A percentile compares a stretch with the other conserved stretches of the same genome.
These are phyloP conservation scores for Candida sonorensis DNA, from an alignment of 805 yeast genomes.

Conservation along the genomic window DNA sequence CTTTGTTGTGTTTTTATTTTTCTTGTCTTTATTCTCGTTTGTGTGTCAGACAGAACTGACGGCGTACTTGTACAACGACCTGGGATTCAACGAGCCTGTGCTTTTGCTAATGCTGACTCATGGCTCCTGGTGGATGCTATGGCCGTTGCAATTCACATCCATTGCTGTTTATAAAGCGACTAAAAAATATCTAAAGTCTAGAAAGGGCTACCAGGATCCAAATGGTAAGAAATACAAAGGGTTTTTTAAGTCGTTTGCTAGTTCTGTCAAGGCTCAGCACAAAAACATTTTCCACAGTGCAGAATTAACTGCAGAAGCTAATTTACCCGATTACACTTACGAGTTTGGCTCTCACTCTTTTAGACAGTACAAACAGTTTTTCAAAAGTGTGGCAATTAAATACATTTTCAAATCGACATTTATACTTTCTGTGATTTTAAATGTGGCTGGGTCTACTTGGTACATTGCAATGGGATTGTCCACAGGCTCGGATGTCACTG, in stretches of 20 bases:
- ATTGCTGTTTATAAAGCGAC: slow-evolving; percentile 42
- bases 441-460: slow-evolving; percentile 79
- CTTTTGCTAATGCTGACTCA: slow-evolving; percentile 64
- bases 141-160: slow-evolving; percentile 58
- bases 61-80: slow-evolving; percentile 50
- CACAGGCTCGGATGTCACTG: slow-evolving; percentile 81
- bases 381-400: slow-evolving; percentile 37
- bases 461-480: slow-evolving; percentile 76
- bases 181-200: slow-evolving; percentile 18
- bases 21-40: slow-evolving; percentile 50
- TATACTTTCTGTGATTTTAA: slow-evolving; percentile 49
- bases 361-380: slow-evolving; percentile 26
- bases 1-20: slow-evolving; percentile 40
- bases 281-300: slow-evolving; percentile 33
- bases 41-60: slow-evolving; percentile 79
- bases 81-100: slow-evolving; percentile 63
- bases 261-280: slow-evolving; percentile 37
- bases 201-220: slow-evolving; percentile 13
- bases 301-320: slow-evolving; percentile 25
- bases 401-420: slow-evolving; percentile 40
- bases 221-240: slow-evolving; percentile 27
- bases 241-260: slow-evolving; percentile 23
- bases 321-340: slow-evolving; percentile 24
- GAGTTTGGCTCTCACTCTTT: slow-evolving; percentile 26
- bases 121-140: slow-evolving; percentile 66